phyloP scores from a whole-genome alignment of 1,284 basidiomycete species.

The Heterobasidion occidentale region DNA sequence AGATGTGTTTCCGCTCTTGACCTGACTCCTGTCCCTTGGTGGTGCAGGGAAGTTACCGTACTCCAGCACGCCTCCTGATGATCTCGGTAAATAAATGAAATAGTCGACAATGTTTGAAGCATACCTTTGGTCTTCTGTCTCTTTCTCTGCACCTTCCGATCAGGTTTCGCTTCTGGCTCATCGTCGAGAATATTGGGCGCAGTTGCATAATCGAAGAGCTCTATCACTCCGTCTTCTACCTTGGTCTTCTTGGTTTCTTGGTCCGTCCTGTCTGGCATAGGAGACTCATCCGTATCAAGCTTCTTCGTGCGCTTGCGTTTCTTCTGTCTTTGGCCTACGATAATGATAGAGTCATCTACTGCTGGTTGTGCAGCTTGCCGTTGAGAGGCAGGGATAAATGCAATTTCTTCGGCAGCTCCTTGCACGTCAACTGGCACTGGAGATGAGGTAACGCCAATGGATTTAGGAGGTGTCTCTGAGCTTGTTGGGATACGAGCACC shows the following conservation, averaged over 20 bases:
- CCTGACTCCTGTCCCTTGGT: conserved; percentile 59
- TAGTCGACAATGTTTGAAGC: conserved; percentile 7
- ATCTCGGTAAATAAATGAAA: too few relatives aligned
- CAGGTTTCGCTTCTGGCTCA: conserved; percentile 29
- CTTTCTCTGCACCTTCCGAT: conserved; percentile 34
- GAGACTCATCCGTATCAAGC: conserved; percentile 9
- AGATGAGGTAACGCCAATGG: neutral
- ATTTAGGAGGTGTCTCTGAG: conserved; percentile 8
- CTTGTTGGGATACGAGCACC: conserved; percentile 9
- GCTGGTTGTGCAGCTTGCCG: conserved; percentile 27
- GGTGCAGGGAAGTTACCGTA: conserved; percentile 61
- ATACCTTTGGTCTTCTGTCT: conserved; percentile 41
- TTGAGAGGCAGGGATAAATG: conserved; percentile 59
- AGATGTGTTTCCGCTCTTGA: conserved; percentile 65
- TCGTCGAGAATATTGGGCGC: conserved; percentile 77
- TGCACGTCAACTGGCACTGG: neutral
- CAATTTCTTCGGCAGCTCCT: conserved; percentile 41
- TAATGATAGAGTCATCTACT: conserved; percentile 55
- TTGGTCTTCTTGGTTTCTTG: conserved; percentile 16
- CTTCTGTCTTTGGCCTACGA: conserved; percentile 58
- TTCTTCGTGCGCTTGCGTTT: conserved; percentile 49
- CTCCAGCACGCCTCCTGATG: conserved; percentile 18
- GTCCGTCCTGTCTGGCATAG: conserved; percentile 3
- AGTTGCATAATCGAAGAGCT: conserved; percentile 68
- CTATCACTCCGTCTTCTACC: conserved; percentile 23